Percentiles rank a stretch among this genome's conserved stretches.
phyloP scores from a whole-genome alignment of 2,329 filamentous ascomycete species.

The Lasiodiplodia sp. region DNA sequence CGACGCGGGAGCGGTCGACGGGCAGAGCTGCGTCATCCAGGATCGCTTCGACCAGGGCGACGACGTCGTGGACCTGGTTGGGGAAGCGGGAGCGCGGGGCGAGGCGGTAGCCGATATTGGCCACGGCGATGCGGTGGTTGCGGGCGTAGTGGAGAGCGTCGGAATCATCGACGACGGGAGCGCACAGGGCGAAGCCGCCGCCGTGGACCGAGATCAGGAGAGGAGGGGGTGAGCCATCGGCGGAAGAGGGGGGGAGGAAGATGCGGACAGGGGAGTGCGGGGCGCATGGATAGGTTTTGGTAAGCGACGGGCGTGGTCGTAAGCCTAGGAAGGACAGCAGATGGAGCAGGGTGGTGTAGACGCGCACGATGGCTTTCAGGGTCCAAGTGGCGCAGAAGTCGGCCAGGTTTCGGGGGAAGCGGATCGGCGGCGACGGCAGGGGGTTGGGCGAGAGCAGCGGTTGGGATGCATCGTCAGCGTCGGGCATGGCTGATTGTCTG shows the following conservation, averaged over 20 bases:
- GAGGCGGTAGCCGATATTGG: slow-evolving; percentile 60
- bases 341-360: slow-evolving; percentile 8
- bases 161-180: slow-evolving; percentile 54
- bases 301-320: slow-evolving; percentile 24
- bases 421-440: slow-evolving; percentile 8
- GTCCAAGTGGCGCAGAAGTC: slow-evolving; percentile 12
- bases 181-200: slow-evolving; percentile 58
- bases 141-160: slow-evolving; percentile 56
- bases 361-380: slow-evolving; percentile 8
- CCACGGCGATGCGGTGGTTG: slow-evolving; percentile 51
- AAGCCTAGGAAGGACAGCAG: slow-evolving; percentile 12
- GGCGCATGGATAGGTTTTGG: slow-evolving; percentile 20
- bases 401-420: not conserved
- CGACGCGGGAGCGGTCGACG: slow-evolving; percentile 53
- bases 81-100: slow-evolving; percentile 57
- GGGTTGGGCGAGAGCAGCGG: not conserved
- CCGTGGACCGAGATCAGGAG: slow-evolving; percentile 61
- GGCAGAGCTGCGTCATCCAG: slow-evolving; percentile 55
- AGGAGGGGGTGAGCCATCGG: slow-evolving; percentile 37
- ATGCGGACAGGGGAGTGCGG: slow-evolving; percentile 14
- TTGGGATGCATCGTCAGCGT: not conserved
- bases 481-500: not conserved
- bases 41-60: slow-evolving; percentile 52
- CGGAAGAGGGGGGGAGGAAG: slow-evolving; percentile 19
- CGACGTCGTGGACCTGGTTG: slow-evolving; percentile 53